Evolutionary conservation across 495 filamentous ascomycete species (phyloP), one percentile per base, ranked within the genome.

Genomic region (Hyaloscypha hepaticicola): DNA sequence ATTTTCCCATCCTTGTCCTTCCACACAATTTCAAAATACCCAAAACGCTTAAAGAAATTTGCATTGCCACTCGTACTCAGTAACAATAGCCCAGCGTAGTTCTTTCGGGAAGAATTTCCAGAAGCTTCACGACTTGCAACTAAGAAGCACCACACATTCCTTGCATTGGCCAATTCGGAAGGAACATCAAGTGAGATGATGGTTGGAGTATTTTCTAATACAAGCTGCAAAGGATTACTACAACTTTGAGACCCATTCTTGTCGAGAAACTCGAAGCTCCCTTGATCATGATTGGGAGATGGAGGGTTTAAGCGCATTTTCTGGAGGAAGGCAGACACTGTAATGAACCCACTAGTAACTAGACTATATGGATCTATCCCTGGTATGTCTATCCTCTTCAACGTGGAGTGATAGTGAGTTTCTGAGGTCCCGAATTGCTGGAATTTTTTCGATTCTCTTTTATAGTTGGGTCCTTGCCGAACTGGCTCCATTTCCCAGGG

Each of bases 1-100:
- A 51, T 51, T 51, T 51, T 51, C 48, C 48, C 19, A 16, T 51
- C 19, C 22, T 51, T 51, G 48, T 51, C 48, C 48, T 51, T 51
- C 48, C 48, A 51, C 5, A 51, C 48, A 51, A 51, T n/a, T 51
- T 51, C 6, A 51, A 51, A 51, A 51, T 51, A 51, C 48, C 48
- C 48, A 51, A 51, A 51, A 51, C 48, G 48, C 48, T 51, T 51
- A 51, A 51, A 51, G 48, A 5, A 51, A 51, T 51, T 51, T 51
- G 48, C 19, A 51, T 51, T 51, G 48, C 19, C 48, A 51, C 19
- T 16, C 48, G 19, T 51, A 51, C 48, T 51, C 48, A 51, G 19
- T 51, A 51, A 51, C 6, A 51, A 16, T 51, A 51, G 19, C 48
- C 48, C 48, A 51, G 48, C 48, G 22, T 51, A 51, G 48, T 51